Conservation (phyloP, 768 basidiomycete genomes). For the Mycena metata region DNA sequence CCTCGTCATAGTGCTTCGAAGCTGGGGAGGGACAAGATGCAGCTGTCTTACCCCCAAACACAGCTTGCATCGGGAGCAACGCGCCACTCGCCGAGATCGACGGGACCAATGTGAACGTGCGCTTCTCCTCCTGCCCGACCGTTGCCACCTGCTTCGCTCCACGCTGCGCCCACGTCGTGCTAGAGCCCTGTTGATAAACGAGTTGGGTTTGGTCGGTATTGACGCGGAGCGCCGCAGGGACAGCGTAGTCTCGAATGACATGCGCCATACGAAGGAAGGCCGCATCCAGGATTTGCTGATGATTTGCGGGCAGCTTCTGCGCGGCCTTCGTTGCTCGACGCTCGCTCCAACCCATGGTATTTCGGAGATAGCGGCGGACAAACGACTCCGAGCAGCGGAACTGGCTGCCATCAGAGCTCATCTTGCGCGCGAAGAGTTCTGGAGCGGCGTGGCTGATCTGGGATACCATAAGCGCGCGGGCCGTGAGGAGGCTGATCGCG, state of each 20-base stretch:
- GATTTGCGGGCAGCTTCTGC: slow-evolving; percentile 48
- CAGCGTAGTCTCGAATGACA: background rate
- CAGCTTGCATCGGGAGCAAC: no score
- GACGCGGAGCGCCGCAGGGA: slow-evolving; percentile 18
- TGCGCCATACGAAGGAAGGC: slow-evolving; percentile 7
- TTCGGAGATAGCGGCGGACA: slow-evolving; percentile 40
- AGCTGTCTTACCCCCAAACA: no score
- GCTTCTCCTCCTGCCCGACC: no score
- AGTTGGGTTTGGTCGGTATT: slow-evolving; percentile 31
- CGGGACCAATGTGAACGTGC: no score
- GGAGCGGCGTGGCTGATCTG: slow-evolving; percentile 37
- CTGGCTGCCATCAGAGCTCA: slow-evolving; percentile 27
- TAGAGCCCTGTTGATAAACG: slow-evolving; percentile 41
- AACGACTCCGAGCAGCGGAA: slow-evolving; percentile 45
- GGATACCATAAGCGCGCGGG: slow-evolving; percentile 47
- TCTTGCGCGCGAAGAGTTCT: slow-evolving; percentile 15
- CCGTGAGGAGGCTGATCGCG: slow-evolving; percentile 43
- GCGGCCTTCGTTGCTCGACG: slow-evolving; percentile 43
- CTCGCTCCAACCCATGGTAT: slow-evolving; percentile 32
- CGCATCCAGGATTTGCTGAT: slow-evolving; percentile 13
- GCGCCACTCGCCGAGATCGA: no score
- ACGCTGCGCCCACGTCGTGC: slow-evolving; percentile 46
- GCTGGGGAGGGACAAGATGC: no score
- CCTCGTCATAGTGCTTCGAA: no score
- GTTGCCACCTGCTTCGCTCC: slow-evolving; percentile 52